A percentile compares a stretch with the other conserved stretches of the same genome.
phyloP scores from a whole-genome alignment of 73 alveolate species.

The Symbiodinium natans region DNA sequence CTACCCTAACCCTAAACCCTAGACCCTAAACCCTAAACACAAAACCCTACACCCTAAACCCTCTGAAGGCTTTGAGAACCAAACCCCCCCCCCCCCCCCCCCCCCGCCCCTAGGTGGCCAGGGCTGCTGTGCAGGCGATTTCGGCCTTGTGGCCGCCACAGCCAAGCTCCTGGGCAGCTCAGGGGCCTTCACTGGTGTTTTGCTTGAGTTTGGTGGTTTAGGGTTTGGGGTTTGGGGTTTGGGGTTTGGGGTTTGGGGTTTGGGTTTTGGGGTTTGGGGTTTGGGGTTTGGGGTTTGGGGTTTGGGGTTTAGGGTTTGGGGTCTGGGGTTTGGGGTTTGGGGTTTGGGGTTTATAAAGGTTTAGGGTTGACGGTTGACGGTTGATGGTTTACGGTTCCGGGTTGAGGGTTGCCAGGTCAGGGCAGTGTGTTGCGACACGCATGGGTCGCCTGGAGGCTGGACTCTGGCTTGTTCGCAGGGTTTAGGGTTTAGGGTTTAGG shows the following conservation, averaged over 20 bases:
- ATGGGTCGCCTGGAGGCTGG: background rate
- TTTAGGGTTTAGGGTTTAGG: no score
- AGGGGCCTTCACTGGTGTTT: no score
- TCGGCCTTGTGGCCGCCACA: slow-evolving; percentile 66
- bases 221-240: background rate
- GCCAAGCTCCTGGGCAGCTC: background rate
- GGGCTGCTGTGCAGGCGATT: slow-evolving; percentile 56
- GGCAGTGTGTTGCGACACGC: no score
- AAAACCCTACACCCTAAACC: no score
- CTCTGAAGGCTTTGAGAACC: no score
- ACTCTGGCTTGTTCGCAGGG: background rate
- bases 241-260: background rate
- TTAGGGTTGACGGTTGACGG: no score
- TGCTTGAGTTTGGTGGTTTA: background rate
- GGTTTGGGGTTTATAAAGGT: no score
- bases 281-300: background rate
- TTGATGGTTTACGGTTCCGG: no score
- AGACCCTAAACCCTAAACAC: background rate
- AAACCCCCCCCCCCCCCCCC: no score
- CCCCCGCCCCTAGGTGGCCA: slow-evolving; percentile 21
- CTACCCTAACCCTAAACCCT: no score
- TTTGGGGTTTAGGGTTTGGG: background rate
- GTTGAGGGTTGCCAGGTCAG: no score
- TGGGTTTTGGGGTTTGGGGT: background rate
- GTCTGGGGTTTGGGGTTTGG: no score